These are phyloP conservation scores for Diddensiella transvaalensis DNA, from an alignment of 805 yeast genomes.

Conservation along the genomic window DNA sequence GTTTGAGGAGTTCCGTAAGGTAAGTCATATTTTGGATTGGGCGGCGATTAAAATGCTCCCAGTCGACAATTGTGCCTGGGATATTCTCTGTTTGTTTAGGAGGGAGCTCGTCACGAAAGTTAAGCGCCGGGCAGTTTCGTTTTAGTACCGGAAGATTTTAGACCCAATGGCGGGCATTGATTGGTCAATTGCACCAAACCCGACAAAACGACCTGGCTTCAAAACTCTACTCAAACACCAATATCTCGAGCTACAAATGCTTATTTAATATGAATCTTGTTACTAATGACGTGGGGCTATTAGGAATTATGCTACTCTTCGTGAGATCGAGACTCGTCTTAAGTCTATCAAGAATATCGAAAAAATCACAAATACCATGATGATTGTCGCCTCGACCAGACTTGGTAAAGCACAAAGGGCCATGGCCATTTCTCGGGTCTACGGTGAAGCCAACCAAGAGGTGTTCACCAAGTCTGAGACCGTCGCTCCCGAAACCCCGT, in stretches of 20 bases:
- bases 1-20: constrained; percentile 16
- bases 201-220: too few species aligned
- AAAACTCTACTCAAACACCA: too few species aligned
- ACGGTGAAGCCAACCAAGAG: constrained; percentile 73
- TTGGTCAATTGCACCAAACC: constrained; percentile 4
- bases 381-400: constrained; percentile 97
- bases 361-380: constrained; percentile 99
- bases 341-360: constrained; percentile 98
- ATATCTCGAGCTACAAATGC: too few species aligned
- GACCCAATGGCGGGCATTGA: constrained; percentile 5
- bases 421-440: constrained; percentile 81
- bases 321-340: constrained; percentile 97
- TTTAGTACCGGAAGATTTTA: background rate
- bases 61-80: too few species aligned
- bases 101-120: too few species aligned
- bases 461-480: constrained; percentile 83
- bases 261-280: too few species aligned
- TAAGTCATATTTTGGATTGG: too few species aligned
- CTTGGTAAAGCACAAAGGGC: constrained; percentile 94
- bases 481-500: constrained; percentile 45
- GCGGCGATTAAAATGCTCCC: too few species aligned
- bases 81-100: too few species aligned
- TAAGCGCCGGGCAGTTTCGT: too few species aligned
- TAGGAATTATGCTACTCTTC: constrained; percentile 95
- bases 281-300: too few species aligned